A percentile compares a stretch with the other conserved stretches of the same genome.
phyloP scores from a whole-genome alignment of 805 yeast genomes.

The Candida ortonii region DNA sequence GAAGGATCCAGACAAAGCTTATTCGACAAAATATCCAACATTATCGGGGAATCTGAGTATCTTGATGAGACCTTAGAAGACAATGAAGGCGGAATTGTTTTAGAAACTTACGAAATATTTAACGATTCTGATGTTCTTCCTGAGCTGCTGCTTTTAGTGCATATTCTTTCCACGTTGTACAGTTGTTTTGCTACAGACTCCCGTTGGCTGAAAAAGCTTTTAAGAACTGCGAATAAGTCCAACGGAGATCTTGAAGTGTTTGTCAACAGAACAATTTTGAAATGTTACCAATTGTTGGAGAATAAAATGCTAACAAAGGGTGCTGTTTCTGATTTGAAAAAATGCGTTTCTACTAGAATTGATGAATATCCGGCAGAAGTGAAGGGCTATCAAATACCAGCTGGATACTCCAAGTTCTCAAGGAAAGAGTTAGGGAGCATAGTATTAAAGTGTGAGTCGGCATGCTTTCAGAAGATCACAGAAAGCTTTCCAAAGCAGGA shows the following conservation, averaged over 20 bases:
- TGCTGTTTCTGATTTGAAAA: slow-evolving; percentile 29
- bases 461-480: slow-evolving; percentile 43
- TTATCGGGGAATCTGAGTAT: slow-evolving; percentile 35
- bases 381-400: slow-evolving; percentile 19
- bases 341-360: slow-evolving; percentile 37
- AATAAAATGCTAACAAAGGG: slow-evolving; percentile 44
- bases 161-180: slow-evolving; percentile 43
- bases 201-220: slow-evolving; percentile 32
- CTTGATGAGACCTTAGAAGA: slow-evolving; percentile 33
- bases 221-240: slow-evolving; percentile 19
- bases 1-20: slow-evolving; percentile 16
- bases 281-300: slow-evolving; percentile 61
- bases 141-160: slow-evolving; percentile 56
- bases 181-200: slow-evolving; percentile 30
- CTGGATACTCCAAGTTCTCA: slow-evolving; percentile 11
- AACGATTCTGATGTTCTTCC: slow-evolving; percentile 53
- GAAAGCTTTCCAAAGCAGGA: slow-evolving; percentile 22
- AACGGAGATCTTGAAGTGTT: slow-evolving; percentile 30
- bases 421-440: slow-evolving; percentile 48
- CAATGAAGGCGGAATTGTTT: slow-evolving; percentile 36
- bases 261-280: slow-evolving; percentile 52
- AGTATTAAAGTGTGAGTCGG: slow-evolving; percentile 55
- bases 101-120: slow-evolving; percentile 64
- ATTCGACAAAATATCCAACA: slow-evolving; percentile 37
- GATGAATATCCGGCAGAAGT: slow-evolving; percentile 45